Conservation (phyloP, 2,329 filamentous ascomycete genomes). For the Sporothrix protearum region DNA sequence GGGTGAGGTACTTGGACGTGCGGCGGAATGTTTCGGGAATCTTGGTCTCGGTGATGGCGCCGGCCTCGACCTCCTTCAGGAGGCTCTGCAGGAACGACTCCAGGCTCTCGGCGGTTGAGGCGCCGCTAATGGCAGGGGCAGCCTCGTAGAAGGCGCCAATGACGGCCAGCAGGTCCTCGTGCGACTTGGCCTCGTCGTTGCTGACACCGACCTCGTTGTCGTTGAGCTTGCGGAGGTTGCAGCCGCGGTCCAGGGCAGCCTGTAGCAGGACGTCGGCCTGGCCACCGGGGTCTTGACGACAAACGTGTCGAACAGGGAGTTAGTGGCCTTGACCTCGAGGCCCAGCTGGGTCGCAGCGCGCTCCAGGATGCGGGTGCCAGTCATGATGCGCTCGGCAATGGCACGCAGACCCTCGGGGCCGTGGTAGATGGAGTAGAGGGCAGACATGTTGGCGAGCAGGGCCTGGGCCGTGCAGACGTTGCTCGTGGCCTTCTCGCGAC, state of each 20-base stretch:
- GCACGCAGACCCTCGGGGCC: constrained; percentile 77
- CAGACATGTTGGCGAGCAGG: constrained; percentile 89
- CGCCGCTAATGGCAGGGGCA: constrained; percentile 14
- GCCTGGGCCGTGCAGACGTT: constrained; percentile 97
- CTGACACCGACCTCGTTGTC: constrained; percentile 64
- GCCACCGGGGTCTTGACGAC: constrained; percentile 52
- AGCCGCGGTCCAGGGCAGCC: constrained; percentile 48
- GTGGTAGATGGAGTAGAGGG: constrained; percentile 92
- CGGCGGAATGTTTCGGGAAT: constrained; percentile 63
- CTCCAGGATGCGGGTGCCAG: constrained; percentile 67
- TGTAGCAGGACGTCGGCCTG: constrained; percentile 47
- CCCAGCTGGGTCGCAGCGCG: constrained; percentile 60
- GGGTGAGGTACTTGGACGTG: constrained; percentile 72
- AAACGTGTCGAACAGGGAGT: constrained; percentile 68
- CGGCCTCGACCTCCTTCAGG: constrained; percentile 38
- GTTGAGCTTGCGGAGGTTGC: constrained; percentile 55
- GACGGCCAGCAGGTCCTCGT: constrained; percentile 31
- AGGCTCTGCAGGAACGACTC: constrained; percentile 38
- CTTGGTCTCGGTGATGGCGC: neutral
- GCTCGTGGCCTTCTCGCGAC: constrained; percentile 93
- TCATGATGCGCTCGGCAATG: constrained; percentile 75
- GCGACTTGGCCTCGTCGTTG: constrained; percentile 59
- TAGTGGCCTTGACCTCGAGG: constrained; percentile 45
- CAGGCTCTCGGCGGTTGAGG: constrained; percentile 12
- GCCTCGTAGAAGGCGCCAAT: constrained; percentile 26